These are phyloP conservation scores for Kentomonas sorsogonicus DNA, from an alignment of 208 protist genomes.

Conservation along the genomic window DNA sequence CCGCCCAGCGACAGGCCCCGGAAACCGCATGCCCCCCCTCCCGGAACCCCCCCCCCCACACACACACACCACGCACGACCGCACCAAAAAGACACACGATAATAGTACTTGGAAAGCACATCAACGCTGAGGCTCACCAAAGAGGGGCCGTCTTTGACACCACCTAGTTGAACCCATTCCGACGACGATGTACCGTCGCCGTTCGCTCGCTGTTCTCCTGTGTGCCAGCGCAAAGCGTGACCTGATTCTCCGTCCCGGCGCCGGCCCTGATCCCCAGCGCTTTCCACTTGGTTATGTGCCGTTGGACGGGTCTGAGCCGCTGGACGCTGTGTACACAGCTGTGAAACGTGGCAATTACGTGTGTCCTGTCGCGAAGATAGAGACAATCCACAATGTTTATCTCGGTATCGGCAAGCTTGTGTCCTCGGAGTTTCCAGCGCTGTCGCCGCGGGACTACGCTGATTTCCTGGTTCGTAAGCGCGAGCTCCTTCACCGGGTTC, in stretches of 20 bases:
- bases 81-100: too few relatives aligned
- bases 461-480: conserved; percentile 28
- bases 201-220: too few relatives aligned
- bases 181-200: too few relatives aligned
- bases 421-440: conserved; percentile 57
- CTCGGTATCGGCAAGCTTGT: conserved; percentile 46
- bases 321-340: conserved; percentile 70
- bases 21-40: too few relatives aligned
- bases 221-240: too few relatives aligned
- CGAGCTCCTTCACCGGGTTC: conserved; percentile 55
- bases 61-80: too few relatives aligned
- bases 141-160: too few relatives aligned
- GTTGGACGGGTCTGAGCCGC: conserved; percentile 68
- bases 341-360: conserved; percentile 78
- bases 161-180: too few relatives aligned
- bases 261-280: conserved; percentile 20
- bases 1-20: too few relatives aligned
- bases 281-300: conserved; percentile 81
- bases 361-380: conserved; percentile 62
- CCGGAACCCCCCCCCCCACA: too few relatives aligned
- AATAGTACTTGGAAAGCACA: too few relatives aligned
- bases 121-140: too few relatives aligned
- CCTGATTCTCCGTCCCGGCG: conserved; percentile 30
- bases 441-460: conserved; percentile 48
- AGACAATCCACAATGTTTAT: conserved; percentile 60